Percentiles rank a stretch among this genome's conserved stretches.
Conservation (phyloP, 768 basidiomycete genomes). For the Symmetrospora coprosmae region DNA sequence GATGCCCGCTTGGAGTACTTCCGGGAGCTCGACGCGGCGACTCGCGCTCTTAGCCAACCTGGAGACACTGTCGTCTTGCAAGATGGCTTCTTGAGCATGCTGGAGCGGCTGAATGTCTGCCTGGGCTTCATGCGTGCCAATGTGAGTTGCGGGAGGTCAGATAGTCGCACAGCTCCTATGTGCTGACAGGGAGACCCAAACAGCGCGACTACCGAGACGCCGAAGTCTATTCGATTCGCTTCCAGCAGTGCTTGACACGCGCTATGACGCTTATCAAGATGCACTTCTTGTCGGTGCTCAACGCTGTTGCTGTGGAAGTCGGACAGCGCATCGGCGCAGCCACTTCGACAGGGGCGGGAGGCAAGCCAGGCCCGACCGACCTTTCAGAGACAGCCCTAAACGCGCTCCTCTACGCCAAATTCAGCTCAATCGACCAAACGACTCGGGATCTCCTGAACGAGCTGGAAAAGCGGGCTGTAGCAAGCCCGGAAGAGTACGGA, state of each 20-base stretch:
- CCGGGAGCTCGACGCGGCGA: conserved; percentile 81
- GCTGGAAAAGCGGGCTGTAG: conserved; percentile 59
- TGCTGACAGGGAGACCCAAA: background rate
- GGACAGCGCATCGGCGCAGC: conserved; percentile 45
- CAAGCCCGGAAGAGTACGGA: conserved; percentile 70
- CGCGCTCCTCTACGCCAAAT: conserved; percentile 79
- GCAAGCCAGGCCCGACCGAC: background rate
- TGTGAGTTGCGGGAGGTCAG: conserved; percentile 52
- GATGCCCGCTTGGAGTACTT: conserved; percentile 74
- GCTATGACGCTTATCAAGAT: conserved; percentile 97
- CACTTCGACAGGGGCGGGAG: background rate
- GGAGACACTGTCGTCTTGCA: conserved; percentile 81
- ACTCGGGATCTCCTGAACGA: conserved; percentile 67
- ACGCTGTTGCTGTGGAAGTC: conserved; percentile 64
- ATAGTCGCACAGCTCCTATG: too few relatives aligned
- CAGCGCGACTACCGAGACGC: conserved; percentile 85
- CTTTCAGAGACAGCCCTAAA: conserved; percentile 53
- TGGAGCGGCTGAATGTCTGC: conserved; percentile 85
- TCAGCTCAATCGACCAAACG: conserved; percentile 55
- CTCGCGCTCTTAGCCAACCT: conserved; percentile 83
- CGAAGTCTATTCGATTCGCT: conserved; percentile 85
- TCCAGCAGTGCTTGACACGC: conserved; percentile 94
- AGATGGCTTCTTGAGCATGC: conserved; percentile 86
- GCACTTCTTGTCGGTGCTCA: conserved; percentile 76
- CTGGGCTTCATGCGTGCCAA: conserved; percentile 76